These are phyloP conservation scores for Niveomyces coronatus DNA, from an alignment of 2,329 filamentous ascomycete species.

Conservation along the genomic window DNA sequence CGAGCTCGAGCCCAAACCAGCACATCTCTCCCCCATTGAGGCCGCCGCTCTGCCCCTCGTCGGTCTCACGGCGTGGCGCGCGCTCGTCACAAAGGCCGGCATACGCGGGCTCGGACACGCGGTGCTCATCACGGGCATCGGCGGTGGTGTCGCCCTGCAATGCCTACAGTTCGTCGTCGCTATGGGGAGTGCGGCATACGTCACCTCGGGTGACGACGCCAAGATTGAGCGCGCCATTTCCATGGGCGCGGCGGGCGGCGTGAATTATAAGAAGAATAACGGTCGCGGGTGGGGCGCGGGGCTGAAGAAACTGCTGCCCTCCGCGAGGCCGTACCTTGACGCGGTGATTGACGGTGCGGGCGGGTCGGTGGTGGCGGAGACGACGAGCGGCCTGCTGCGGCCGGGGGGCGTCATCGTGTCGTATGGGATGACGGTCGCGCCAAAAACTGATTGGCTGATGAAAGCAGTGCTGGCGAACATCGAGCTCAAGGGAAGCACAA, in stretches of 20 bases:
- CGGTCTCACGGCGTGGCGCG: conserved; percentile 81
- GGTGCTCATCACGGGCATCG: conserved; percentile 81
- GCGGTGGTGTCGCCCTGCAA: conserved; percentile 81
- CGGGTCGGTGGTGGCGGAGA: conserved; percentile 67
- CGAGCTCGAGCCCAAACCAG: conserved; percentile 68
- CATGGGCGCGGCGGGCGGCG: conserved; percentile 73
- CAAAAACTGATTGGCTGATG: conserved; percentile 84
- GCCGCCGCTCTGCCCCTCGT: conserved; percentile 78
- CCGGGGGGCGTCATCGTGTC: conserved; percentile 71
- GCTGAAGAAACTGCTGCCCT: conserved; percentile 50
- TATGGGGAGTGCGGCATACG: conserved; percentile 66
- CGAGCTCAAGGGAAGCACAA: conserved; percentile 76
- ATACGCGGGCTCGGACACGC: conserved; percentile 57
- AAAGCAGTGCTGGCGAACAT: conserved; percentile 75
- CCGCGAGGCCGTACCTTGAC: conserved; percentile 61
- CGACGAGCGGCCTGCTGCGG: conserved; percentile 60
- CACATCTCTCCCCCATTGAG: conserved; percentile 61
- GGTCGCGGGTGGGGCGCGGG: conserved; percentile 84
- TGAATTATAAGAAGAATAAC: conserved; percentile 66
- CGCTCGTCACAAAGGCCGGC: conserved; percentile 66
- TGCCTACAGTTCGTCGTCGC: conserved; percentile 70
- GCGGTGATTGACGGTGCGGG: conserved; percentile 86
- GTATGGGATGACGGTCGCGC: conserved; percentile 85
- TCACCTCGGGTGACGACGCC: conserved; percentile 62
- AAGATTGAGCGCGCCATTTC: conserved; percentile 65